These are phyloP conservation scores for Psophocarpus tetragonolobus DNA, from an alignment of 306 rosid species.

Conservation along the genomic window DNA sequence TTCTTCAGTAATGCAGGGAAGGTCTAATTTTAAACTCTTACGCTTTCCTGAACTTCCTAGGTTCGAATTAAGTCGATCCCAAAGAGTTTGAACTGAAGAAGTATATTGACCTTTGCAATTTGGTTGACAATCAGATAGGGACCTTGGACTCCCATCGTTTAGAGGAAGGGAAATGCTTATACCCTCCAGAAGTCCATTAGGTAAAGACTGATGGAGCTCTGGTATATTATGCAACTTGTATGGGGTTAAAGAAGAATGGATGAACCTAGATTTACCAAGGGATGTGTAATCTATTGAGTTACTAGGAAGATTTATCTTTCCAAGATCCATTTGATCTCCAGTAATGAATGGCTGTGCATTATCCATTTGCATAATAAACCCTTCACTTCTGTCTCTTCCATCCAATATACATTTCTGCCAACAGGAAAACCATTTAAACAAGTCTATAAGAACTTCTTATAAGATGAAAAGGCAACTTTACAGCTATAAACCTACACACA, in stretches of 20 bases:
- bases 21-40: constrained; percentile 65
- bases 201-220: constrained; percentile 52
- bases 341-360: constrained; percentile 46
- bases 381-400: constrained; percentile 38
- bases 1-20: constrained; percentile 89
- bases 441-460: constrained; percentile 18
- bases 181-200: constrained; percentile 75
- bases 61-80: constrained; percentile 63
- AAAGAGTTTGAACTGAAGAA: constrained; percentile 71
- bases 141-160: constrained; percentile 43
- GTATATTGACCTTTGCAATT: constrained; percentile 39
- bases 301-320: constrained; percentile 49
- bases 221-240: constrained; percentile 41
- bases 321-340: constrained; percentile 48
- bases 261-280: constrained; percentile 61
- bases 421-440: constrained; percentile 35
- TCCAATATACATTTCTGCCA: constrained; percentile 46
- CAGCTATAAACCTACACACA: constrained; percentile 2
- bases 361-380: constrained; percentile 67
- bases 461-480: constrained; percentile 14
- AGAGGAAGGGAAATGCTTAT: constrained; percentile 39
- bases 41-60: constrained; percentile 73
- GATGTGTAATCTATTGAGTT: constrained; percentile 51
- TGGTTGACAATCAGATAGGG: constrained; percentile 63
- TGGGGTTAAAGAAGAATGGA: constrained; percentile 59